Evolutionary conservation across 768 basidiomycete species (phyloP).

Genomic region (Serendipita vermifera): DNA sequence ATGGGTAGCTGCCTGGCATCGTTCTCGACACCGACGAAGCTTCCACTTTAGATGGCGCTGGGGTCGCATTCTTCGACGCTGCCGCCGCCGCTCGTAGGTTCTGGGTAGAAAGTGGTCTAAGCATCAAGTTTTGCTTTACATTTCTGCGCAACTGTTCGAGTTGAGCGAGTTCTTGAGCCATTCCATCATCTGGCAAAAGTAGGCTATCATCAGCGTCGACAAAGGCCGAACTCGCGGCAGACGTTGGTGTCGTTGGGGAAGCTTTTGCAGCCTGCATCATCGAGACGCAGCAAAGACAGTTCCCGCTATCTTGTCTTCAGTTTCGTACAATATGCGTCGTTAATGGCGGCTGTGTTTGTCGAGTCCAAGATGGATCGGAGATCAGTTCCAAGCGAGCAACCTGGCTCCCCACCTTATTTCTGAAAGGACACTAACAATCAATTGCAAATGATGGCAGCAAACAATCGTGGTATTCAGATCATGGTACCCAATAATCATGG

Average conservation of each 20-base stretch:
- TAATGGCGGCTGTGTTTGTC: too few relatives aligned
- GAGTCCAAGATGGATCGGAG: too few relatives aligned
- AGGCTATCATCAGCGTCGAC: neutral
- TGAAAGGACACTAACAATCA: too few relatives aligned
- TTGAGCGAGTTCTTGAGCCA: conserved; percentile 52
- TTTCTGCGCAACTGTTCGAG: conserved; percentile 57
- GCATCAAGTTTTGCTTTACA: conserved; percentile 62
- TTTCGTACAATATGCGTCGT: too few relatives aligned
- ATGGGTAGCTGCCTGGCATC: conserved; percentile 6
- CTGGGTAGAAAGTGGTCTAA: conserved; percentile 57
- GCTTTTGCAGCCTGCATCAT: conserved; percentile 2
- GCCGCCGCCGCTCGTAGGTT: conserved; percentile 35
- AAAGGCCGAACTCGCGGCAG: neutral
- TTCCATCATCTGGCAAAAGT: conserved; percentile 34
- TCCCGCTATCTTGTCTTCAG: too few relatives aligned
- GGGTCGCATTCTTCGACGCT: too few relatives aligned
- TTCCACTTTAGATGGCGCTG: neutral
- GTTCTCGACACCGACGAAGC: neutral
- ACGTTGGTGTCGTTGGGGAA: conserved; percentile 4
- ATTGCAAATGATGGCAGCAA: too few relatives aligned
- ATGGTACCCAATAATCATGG: too few relatives aligned
- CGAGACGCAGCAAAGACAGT: too few relatives aligned
- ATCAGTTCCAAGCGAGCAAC: too few relatives aligned
- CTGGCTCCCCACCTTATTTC: too few relatives aligned
- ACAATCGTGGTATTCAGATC: too few relatives aligned